Conservation (phyloP, 169 alveolate genomes). For the Eimeria tenella region DNA sequence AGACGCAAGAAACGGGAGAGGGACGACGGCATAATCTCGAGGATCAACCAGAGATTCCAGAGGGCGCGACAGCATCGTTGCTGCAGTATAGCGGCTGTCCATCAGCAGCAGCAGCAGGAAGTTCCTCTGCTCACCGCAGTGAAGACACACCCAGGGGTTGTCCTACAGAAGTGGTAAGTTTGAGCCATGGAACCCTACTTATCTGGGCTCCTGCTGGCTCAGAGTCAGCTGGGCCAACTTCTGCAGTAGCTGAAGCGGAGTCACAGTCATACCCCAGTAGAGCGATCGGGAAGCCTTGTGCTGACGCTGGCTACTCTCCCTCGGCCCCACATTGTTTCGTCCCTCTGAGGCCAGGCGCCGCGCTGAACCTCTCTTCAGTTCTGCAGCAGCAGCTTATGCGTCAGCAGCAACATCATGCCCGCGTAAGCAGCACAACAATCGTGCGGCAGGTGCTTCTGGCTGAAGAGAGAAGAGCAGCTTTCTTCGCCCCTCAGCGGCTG, state of each 20-base stretch:
- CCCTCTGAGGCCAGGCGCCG: background rate
- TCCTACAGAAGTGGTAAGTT: background rate
- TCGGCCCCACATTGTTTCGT: background rate
- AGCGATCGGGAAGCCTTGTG: background rate
- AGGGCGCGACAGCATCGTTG: too few relatives aligned
- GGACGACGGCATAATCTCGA: too few relatives aligned
- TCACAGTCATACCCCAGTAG: background rate
- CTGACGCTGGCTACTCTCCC: background rate
- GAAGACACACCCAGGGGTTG: too few relatives aligned
- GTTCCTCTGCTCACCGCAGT: too few relatives aligned
- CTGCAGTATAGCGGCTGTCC: too few relatives aligned
- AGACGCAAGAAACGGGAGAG: too few relatives aligned
- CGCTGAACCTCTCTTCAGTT: background rate
- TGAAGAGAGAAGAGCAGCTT: conserved; percentile 31
- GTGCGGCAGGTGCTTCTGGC: conserved; percentile 45
- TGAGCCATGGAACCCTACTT: conserved; percentile 4
- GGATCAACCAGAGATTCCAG: too few relatives aligned
- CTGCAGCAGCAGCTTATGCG: conserved; percentile 18
- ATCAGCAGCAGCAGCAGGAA: too few relatives aligned
- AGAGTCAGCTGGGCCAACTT: background rate
- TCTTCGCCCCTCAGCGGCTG: conserved; percentile 47
- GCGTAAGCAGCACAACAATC: conserved; percentile 11
- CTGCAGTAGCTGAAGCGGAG: background rate
- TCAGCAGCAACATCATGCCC: conserved; percentile 7
- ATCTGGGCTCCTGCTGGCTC: conserved; percentile 19